These are phyloP conservation scores for Arabis alpina DNA, from an alignment of 345 rosid species.

Conservation along the genomic window DNA sequence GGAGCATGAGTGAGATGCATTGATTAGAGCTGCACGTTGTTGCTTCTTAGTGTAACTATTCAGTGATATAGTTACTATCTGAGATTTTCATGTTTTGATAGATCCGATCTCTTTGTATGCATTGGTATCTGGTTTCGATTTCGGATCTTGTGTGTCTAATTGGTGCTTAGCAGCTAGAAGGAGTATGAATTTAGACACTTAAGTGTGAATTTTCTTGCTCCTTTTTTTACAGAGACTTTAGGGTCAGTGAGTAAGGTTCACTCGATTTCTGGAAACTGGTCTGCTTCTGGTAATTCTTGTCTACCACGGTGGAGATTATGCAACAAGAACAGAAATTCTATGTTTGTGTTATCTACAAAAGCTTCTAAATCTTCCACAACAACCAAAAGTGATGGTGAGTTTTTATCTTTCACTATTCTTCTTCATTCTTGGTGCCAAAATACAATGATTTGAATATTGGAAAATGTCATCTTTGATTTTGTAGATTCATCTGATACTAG, in stretches of 20 bases:
- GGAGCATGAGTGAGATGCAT: background rate
- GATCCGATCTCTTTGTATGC: constrained; percentile 1
- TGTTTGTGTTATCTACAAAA: constrained; percentile 48
- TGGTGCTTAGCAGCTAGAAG: constrained; percentile 23
- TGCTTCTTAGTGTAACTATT: constrained; percentile 7
- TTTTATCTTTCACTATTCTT: constrained; percentile 21
- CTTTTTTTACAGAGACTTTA: constrained; percentile 46
- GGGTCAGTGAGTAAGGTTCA: constrained; percentile 41
- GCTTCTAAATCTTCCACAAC: constrained; percentile 54
- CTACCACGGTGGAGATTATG: constrained; percentile 40
- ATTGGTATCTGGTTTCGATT: constrained; percentile 7
- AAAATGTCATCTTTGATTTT: constrained; percentile 22
- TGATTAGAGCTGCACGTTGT: constrained; percentile 2
- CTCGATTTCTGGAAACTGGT: constrained; percentile 40
- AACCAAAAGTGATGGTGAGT: constrained; percentile 60
- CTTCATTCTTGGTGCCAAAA: constrained; percentile 5
- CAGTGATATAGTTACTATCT: background rate
- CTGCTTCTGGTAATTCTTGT: constrained; percentile 40
- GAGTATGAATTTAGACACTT: background rate
- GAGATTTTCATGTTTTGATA: background rate
- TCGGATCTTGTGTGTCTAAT: constrained; percentile 22
- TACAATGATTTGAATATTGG: constrained; percentile 1
- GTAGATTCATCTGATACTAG: constrained; percentile 47
- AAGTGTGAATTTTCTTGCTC: background rate
- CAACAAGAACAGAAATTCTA: constrained; percentile 39